Conservation (phyloP, 2,329 filamentous ascomycete species). For the Beauveria sp. region DNA sequence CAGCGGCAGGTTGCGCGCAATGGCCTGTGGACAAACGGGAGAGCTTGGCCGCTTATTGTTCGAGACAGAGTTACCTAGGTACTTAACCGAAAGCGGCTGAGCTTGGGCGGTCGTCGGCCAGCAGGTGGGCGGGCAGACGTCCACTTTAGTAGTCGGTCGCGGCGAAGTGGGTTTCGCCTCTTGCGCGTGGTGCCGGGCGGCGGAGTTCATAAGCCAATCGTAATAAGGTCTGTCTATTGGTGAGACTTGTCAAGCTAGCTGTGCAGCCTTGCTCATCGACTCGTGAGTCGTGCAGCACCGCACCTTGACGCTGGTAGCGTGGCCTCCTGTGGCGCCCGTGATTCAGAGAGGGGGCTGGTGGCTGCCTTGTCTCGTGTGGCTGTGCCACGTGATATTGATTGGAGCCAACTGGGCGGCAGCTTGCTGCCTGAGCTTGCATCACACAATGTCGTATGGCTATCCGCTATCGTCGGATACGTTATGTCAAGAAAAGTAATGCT, state of each 20-base stretch:
- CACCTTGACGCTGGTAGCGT: not conserved
- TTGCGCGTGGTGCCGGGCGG: not conserved
- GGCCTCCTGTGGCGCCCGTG: not conserved
- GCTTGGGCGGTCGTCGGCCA: not conserved
- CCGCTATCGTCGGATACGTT: too few relatives aligned
- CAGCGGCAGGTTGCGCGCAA: not conserved
- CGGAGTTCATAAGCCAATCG: conserved; percentile 4
- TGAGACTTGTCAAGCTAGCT: not conserved
- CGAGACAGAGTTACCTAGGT: not conserved
- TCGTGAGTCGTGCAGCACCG: not conserved
- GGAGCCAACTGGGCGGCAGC: not conserved
- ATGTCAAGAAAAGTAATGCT: too few relatives aligned
- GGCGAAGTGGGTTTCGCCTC: conserved; percentile 5
- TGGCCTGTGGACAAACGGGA: not conserved
- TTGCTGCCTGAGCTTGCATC: not conserved
- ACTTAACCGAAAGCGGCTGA: conserved; percentile 9
- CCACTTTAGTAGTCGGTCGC: conserved; percentile 9
- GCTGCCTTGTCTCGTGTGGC: conserved; percentile 4
- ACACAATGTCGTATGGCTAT: not conserved
- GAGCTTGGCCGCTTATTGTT: not conserved
- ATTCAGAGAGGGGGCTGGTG: not conserved
- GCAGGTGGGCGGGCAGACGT: conserved; percentile 4
- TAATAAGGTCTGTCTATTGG: not conserved
- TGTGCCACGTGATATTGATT: conserved; percentile 5
- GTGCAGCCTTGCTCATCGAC: conserved; percentile 6